A percentile compares a stretch with the other conserved stretches of the same genome.
Conservation (phyloP, 2,329 filamentous ascomycete genomes). For the Neonectria magnoliae region DNA sequence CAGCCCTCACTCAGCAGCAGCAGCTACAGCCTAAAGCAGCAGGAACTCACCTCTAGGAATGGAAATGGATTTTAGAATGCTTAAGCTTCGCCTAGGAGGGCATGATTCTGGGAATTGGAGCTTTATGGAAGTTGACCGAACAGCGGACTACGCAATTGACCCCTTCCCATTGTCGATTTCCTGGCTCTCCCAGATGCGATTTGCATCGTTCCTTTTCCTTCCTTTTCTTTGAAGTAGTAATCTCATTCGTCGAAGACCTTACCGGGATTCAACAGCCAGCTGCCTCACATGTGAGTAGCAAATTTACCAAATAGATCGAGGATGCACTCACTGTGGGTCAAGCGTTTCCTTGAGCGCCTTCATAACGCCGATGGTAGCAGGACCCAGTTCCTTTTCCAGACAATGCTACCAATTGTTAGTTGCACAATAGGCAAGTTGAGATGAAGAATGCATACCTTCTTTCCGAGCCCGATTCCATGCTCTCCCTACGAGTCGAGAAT, state of each 20-base stretch:
- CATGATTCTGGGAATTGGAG: too few relatives aligned
- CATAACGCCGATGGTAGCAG: slow-evolving; percentile 13
- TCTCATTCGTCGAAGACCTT: slow-evolving; percentile 13
- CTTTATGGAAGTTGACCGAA: too few relatives aligned
- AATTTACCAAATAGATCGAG: accelerated
- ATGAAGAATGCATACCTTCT: slow-evolving; percentile 1
- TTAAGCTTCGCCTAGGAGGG: too few relatives aligned
- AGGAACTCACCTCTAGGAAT: too few relatives aligned
- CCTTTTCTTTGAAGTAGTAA: not conserved
- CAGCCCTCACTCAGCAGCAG: too few relatives aligned
- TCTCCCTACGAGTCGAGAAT: slow-evolving; percentile 51
- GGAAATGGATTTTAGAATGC: too few relatives aligned
- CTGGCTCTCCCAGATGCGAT: too few relatives aligned
- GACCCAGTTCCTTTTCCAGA: slow-evolving; percentile 13
- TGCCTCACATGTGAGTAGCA: not conserved
- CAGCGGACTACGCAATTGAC: too few relatives aligned
- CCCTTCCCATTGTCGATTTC: too few relatives aligned
- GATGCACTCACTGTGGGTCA: slow-evolving; percentile 14
- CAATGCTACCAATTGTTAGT: slow-evolving; percentile 3
- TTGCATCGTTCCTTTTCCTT: too few relatives aligned
- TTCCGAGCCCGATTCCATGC: slow-evolving; percentile 62
- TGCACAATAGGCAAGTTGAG: accelerated
- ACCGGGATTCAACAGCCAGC: slow-evolving; percentile 21
- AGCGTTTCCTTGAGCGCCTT: slow-evolving; percentile 16
- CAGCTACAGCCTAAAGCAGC: too few relatives aligned